Conservation (phyloP, 257 asterid species). For the Solanum etuberosum region DNA sequence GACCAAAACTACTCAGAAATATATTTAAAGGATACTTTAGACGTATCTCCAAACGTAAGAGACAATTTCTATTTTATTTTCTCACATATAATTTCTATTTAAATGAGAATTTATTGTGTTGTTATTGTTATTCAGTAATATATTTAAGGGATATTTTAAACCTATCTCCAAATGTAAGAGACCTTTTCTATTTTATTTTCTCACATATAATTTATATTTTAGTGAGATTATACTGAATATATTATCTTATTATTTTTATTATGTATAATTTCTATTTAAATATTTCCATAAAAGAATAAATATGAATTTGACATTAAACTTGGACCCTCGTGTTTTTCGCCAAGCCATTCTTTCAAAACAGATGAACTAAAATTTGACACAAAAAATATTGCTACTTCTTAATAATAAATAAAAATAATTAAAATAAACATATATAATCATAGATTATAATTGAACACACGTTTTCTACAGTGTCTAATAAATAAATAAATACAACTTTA, state of each 20-base stretch:
- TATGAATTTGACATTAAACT: neutral
- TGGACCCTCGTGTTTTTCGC: neutral
- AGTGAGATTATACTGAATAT: neutral
- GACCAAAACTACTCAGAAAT: too few species aligned
- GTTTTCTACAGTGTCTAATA: neutral
- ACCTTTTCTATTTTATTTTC: too few species aligned
- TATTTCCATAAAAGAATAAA: neutral
- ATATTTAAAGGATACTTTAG: too few species aligned
- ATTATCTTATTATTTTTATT: too few species aligned
- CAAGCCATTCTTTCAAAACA: neutral
- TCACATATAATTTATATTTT: too few species aligned
- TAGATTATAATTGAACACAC: neutral
- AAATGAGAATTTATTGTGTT: too few species aligned
- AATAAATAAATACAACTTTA: neutral
- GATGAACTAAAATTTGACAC: neutral
- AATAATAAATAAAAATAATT: neutral
- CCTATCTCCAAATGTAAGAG: too few species aligned
- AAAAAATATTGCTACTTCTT: neutral
- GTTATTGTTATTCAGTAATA: too few species aligned
- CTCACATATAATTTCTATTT: too few species aligned
- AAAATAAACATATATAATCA: neutral
- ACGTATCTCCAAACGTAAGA: too few species aligned
- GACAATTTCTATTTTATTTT: too few species aligned
- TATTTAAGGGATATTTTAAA: too few species aligned
- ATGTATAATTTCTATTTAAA: neutral